A percentile compares a stretch with the other conserved stretches of the same genome.
These are phyloP conservation scores for Blastomyces emzantsi DNA, from an alignment of 2,329 filamentous ascomycete species.

Conservation along the genomic window DNA sequence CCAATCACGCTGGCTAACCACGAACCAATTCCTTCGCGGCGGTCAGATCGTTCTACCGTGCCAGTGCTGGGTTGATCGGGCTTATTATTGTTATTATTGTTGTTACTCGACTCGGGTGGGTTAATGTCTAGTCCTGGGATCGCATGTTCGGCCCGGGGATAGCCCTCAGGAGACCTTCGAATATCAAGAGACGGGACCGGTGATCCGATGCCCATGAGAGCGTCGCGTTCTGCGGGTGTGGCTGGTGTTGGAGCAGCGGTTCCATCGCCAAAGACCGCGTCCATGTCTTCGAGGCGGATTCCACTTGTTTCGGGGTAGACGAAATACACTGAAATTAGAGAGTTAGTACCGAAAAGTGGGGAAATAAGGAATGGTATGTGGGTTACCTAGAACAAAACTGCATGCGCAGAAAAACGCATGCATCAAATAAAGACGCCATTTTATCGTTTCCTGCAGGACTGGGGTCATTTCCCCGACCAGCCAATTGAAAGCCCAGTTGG, in stretches of 20 bases:
- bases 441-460: conserved; percentile 80
- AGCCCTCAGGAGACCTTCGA: conserved; percentile 36
- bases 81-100: conserved; percentile 42
- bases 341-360: conserved; percentile 7
- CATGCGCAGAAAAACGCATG: conserved; percentile 95
- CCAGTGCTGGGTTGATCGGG: conserved; percentile 25
- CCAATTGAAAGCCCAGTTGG: conserved; percentile 99
- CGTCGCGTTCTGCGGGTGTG: conserved; percentile 69
- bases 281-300: conserved; percentile 94
- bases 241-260: conserved; percentile 75
- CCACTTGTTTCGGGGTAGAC: conserved; percentile 96
- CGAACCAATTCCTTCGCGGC: conserved; percentile 52
- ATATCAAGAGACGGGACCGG: conserved; percentile 69
- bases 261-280: conserved; percentile 84
- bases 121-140: conserved; percentile 79
- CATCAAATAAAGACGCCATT: conserved; percentile 87
- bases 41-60: conserved; percentile 27
- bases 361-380: conserved; percentile 1
- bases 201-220: conserved; percentile 68
- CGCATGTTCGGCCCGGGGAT: conserved; percentile 52
- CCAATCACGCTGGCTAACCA: conserved; percentile 62
- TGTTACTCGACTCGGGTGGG: conserved; percentile 50
- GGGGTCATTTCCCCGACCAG: conserved; percentile 93
- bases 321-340: conserved; percentile 65
- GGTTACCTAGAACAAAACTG: conserved; percentile 88